phyloP scores from a whole-genome alignment of 2,329 filamentous ascomycete species.

The Aspergillus piperis region DNA sequence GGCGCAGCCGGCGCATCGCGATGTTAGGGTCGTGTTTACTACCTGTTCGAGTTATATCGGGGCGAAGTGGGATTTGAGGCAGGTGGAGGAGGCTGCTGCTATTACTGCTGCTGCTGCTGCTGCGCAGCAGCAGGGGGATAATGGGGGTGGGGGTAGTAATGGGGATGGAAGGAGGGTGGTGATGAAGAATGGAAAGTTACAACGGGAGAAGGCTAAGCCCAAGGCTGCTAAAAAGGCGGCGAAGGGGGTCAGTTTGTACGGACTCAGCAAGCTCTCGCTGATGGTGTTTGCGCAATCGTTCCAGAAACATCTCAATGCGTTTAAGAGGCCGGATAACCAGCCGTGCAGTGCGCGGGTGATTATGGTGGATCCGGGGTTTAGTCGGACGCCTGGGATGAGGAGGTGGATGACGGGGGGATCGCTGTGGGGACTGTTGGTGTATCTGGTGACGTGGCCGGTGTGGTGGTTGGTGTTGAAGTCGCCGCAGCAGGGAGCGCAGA shows the following conservation, averaged over 20 bases:
- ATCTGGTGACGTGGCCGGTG: constrained; percentile 74
- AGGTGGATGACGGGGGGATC: constrained; percentile 85
- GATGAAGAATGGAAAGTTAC: constrained; percentile 5
- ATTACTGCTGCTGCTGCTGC: not conserved
- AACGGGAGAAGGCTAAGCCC: constrained; percentile 31
- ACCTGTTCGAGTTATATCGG: constrained; percentile 88
- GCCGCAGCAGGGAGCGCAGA: constrained; percentile 79
- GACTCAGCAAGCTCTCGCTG: constrained; percentile 71
- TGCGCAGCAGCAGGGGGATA: not conserved
- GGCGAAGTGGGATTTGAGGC: constrained; percentile 61
- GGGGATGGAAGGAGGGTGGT: not conserved
- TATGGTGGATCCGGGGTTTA: constrained; percentile 82
- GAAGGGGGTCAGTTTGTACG: constrained; percentile 52
- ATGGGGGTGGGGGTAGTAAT: not conserved
- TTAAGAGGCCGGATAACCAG: constrained; percentile 78
- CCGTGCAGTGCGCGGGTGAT: constrained; percentile 82
- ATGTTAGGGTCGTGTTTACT: constrained; percentile 82
- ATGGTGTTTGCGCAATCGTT: constrained; percentile 88
- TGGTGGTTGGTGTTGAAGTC: constrained; percentile 91
- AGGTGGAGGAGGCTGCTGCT: constrained; percentile 8
- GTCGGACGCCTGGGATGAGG: constrained; percentile 82
- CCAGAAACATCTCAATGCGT: constrained; percentile 85
- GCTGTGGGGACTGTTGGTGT: constrained; percentile 74
- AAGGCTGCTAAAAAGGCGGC: not conserved
- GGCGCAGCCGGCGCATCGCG: constrained; percentile 88